Base-by-base conservation (phyloP, 1,284 basidiomycete genomes). In the Ustilago hordei region DNA sequence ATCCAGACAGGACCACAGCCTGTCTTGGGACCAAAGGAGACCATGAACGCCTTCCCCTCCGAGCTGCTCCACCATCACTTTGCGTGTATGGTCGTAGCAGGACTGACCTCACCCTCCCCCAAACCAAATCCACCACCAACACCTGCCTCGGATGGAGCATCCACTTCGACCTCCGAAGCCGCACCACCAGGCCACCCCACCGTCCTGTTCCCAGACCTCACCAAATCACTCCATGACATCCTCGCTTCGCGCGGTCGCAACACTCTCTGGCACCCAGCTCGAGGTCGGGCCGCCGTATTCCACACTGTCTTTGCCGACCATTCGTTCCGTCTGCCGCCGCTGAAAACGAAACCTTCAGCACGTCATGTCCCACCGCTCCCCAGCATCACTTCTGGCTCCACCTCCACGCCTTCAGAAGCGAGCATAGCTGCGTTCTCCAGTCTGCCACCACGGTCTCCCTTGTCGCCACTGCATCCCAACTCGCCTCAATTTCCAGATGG, bases 401-500 rank as follows among this genome's bases (percentile, higher is more conserved):
- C 63, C 2, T 50, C 52, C 1, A 47, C 52, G 12, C 58, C 59
- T 2, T 60, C 60, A 2, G 72, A 69, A 41, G 31, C 55, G 5
- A 55, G 71, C 43, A 35, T 59, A 13, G 73, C 56, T 38, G 80
- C 56, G 13, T 78, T 70, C 61, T 78, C 63, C 28, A 62, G 56
- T 54, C 80, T 76, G 57, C 84, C 60, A 58, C 71, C 73, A 58
- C 93, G 95, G 86, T 98, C 95, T 0, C 95, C 95, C 0, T 89
- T 98, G 8, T 97, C 94, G 0, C 96, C 96, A 0, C 87, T 97
- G 32, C 93, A 93, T 0, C 91, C 93, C 0, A 90, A 91, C 1
- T 95, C 94, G 0, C 95, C 96, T 0, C 88, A 97, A 15, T 90
- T 94, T 85, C 96, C 96, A 0, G 96, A 99, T 85, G 96, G 96